Evolutionary conservation across 805 yeast species (phyloP), one percentile per base, ranked within the genome.

Genomic region (Lachancea fermentati): DNA sequence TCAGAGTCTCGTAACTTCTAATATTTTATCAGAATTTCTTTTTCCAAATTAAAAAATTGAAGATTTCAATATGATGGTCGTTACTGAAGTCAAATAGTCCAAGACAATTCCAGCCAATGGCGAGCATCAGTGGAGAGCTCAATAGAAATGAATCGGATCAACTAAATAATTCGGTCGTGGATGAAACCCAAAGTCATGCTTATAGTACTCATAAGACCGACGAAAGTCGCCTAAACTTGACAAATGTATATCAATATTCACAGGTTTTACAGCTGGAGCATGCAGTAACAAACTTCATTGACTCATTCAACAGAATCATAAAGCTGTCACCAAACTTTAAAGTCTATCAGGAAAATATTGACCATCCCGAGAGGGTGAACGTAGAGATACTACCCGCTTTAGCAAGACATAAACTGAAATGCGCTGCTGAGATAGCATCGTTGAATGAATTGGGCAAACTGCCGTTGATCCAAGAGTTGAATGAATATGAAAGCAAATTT

Each of bases 341-440:
- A 11, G 63, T 71, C 5, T 60, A 72, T 69, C 44, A 65, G 51
- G 42, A 50, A 30, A 46, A 61, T 54, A 30, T 71, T 2, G 49
- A 58, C 9, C 50, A 63, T n/a, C 46, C 54, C 18, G 59, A 69
- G 15, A 46, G 50, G 6, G 44, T 55, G 8, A 52, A 63, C 31
- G 62, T 67, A 2, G 73, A 75, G 30, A 62, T 78, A 5, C 50
- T 72, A 12, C 66, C 76, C 5, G 72, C 80, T 4, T 54, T 82
- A 33, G 57, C 73, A 7, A 69, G 79, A 42, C 71, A 73, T 32
- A 73, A 81, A 40, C 52, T 85, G 16, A 71, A 71, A 38, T 57
- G 85, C 17, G 86, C 86, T 1, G 67, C 85, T 0, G 68, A 69
- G 44, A 58, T 86, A 44, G 79, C 79, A 54, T 61, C 79, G 1